These are phyloP conservation scores for Wickerhamomyces subpelliculosus DNA, from an alignment of 805 yeast species.

Conservation along the genomic window DNA sequence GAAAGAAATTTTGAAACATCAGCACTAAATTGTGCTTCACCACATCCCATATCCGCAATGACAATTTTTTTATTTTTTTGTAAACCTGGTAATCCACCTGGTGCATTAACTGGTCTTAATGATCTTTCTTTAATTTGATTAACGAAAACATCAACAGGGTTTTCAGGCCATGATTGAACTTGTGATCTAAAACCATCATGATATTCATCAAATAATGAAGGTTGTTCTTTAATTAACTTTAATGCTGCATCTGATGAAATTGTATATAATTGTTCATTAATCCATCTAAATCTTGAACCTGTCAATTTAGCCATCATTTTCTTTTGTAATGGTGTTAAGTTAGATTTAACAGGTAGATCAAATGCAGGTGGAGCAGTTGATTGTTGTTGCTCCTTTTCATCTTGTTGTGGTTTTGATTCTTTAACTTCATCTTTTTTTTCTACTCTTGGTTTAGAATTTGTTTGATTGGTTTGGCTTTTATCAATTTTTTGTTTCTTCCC, in stretches of 20 bases:
- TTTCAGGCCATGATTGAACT: conserved; percentile 97
- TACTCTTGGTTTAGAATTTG: conserved; percentile 2
- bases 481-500: conserved; percentile 8
- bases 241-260: conserved; percentile 73
- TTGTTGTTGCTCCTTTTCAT: conserved; percentile 1
- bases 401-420: conserved; percentile 1
- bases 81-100: conserved; percentile 89
- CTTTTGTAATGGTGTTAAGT: conserved; percentile 81
- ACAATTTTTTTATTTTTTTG: conserved; percentile 47
- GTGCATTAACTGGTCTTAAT: conserved; percentile 74
- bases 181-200: conserved; percentile 94
- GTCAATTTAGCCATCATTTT: conserved; percentile 93
- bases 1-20: conserved; percentile 50
- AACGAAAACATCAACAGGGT: conserved; percentile 91
- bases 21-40: conserved; percentile 83
- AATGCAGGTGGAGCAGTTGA: conserved; percentile 5
- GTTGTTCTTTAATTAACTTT: conserved; percentile 67
- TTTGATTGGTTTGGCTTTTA: conserved; percentile 1
- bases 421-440: conserved; percentile 2
- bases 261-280: conserved; percentile 94
- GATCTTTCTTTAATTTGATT: conserved; percentile 56
- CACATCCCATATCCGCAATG: conserved; percentile 98
- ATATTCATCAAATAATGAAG: conserved; percentile 85
- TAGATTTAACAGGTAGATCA: conserved; percentile 25
- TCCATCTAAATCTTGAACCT: conserved; percentile 97